phyloP scores from a whole-genome alignment of 495 filamentous ascomycete genomes.

The Penicillium nucicola region DNA sequence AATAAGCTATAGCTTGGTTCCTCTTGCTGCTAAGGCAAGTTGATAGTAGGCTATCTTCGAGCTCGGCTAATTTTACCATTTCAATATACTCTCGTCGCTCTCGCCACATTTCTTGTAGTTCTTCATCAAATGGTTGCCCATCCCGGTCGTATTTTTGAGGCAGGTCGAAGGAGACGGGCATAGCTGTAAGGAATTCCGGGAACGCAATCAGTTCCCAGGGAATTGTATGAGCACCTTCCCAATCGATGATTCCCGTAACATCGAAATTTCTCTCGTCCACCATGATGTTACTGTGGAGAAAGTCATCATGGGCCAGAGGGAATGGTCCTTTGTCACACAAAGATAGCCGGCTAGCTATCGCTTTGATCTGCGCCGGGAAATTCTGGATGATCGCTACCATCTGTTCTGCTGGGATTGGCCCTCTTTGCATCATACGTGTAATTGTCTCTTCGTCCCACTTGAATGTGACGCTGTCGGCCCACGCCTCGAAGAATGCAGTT shows the following conservation, averaged over 20 bases:
- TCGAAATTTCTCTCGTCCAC: constrained; percentile 23
- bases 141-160: background rate
- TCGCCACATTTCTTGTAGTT: background rate
- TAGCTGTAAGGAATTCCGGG: background rate
- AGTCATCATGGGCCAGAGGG: constrained; percentile 23
- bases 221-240: constrained; percentile 28
- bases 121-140: background rate
- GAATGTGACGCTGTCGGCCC: constrained; percentile 7
- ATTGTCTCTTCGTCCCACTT: constrained; percentile 1
- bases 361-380: constrained; percentile 5
- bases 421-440: background rate
- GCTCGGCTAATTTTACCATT: constrained; percentile 5
- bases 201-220: constrained; percentile 18
- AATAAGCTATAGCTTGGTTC: constrained; percentile 5
- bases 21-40: constrained; percentile 1
- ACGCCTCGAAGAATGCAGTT: constrained; percentile 10
- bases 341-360: constrained; percentile 4
- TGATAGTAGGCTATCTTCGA: constrained; percentile 4
- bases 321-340: constrained; percentile 5
- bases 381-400: constrained; percentile 1
- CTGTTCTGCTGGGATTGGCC: background rate
- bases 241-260: constrained; percentile 31
- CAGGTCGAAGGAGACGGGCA: background rate
- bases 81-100: constrained; percentile 7
- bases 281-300: constrained; percentile 35